Evolutionary conservation across 2,329 filamentous ascomycete genomes (phyloP).

Genomic region (Mariannaea sp.): DNA sequence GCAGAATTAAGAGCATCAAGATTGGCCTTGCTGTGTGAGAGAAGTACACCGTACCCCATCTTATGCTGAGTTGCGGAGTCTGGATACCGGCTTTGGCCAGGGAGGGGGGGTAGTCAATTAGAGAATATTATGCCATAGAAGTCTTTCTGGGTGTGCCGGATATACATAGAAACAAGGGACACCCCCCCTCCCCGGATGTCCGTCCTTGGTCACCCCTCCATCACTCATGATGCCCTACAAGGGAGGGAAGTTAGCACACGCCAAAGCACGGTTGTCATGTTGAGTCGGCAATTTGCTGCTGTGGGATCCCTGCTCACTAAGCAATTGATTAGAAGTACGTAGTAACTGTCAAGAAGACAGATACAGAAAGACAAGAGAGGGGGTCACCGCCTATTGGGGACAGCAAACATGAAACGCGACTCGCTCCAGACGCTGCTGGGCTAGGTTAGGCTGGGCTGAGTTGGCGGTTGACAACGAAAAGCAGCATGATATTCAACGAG

Average conservation of each 20-base stretch:
- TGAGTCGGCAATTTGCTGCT: constrained; percentile 35
- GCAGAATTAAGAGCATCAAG: constrained; percentile 39
- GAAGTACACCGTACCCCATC: constrained; percentile 28
- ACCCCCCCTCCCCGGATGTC: constrained; percentile 39
- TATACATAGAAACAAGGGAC: constrained; percentile 52
- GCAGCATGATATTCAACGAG: constrained; percentile 24
- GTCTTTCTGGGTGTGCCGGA: constrained; percentile 49
- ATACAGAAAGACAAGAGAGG: constrained; percentile 26
- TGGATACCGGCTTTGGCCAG: constrained; percentile 43
- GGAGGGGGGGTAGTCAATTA: constrained; percentile 61
- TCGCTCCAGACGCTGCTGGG: constrained; percentile 32
- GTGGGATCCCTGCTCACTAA: constrained; percentile 27
- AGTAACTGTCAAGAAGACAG: constrained; percentile 26
- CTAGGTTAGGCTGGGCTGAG: constrained; percentile 33
- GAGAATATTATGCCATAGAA: constrained; percentile 63
- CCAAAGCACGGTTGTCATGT: constrained; percentile 28
- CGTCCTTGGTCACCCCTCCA: constrained; percentile 20
- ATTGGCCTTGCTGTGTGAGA: constrained; percentile 33
- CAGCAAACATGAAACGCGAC: constrained; percentile 36
- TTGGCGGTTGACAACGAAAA: constrained; percentile 31
- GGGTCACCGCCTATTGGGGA: constrained; percentile 34
- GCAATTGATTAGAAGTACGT: constrained; percentile 28
- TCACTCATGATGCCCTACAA: constrained; percentile 27
- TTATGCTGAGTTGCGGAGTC: constrained; percentile 37
- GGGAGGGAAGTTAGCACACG: constrained; percentile 29